These are phyloP conservation scores for Casaregolazyma suthepensis DNA, from an alignment of 1,139 yeast species.

Conservation along the genomic window DNA sequence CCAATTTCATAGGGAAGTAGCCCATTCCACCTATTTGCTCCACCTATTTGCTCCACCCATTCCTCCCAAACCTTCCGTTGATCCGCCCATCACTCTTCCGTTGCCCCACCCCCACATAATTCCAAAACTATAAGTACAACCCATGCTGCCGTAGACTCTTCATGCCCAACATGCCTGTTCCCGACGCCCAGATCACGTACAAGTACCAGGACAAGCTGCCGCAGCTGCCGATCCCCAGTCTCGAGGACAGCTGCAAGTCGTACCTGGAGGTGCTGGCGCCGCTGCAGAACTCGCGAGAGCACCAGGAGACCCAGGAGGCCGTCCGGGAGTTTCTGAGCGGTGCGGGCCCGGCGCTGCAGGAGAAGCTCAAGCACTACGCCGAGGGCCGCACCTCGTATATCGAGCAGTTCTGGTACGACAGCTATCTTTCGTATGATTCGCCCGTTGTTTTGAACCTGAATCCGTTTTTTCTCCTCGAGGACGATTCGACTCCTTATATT, in stretches of 20 bases:
- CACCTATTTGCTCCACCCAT: not conserved
- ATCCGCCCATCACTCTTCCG: not conserved
- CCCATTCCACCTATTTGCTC: not conserved
- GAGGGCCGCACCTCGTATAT: slow-evolving; percentile 67
- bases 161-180: slow-evolving; percentile 3
- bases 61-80: not conserved
- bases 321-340: slow-evolving; percentile 54
- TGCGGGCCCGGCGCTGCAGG: slow-evolving; percentile 56
- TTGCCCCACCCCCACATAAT: slow-evolving; percentile 1
- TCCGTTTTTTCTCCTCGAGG: slow-evolving; percentile 82
- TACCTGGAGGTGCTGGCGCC: slow-evolving; percentile 68
- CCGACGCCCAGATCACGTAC: slow-evolving; percentile 37
- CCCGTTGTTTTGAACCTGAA: slow-evolving; percentile 81
- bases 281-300: slow-evolving; percentile 67
- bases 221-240: slow-evolving; percentile 73
- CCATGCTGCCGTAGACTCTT: not conserved
- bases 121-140: not conserved
- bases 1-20: slow-evolving; percentile 28
- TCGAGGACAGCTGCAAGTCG: slow-evolving; percentile 55
- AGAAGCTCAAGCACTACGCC: slow-evolving; percentile 57
- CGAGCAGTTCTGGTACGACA: slow-evolving; percentile 91
- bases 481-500: slow-evolving; percentile 79
- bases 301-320: slow-evolving; percentile 52
- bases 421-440: slow-evolving; percentile 78
- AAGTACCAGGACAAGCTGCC: slow-evolving; percentile 50